Percentiles rank a stretch among this genome's conserved stretches.
phyloP scores from a whole-genome alignment of 106 monocot species.

The Cymbidium sinense region DNA sequence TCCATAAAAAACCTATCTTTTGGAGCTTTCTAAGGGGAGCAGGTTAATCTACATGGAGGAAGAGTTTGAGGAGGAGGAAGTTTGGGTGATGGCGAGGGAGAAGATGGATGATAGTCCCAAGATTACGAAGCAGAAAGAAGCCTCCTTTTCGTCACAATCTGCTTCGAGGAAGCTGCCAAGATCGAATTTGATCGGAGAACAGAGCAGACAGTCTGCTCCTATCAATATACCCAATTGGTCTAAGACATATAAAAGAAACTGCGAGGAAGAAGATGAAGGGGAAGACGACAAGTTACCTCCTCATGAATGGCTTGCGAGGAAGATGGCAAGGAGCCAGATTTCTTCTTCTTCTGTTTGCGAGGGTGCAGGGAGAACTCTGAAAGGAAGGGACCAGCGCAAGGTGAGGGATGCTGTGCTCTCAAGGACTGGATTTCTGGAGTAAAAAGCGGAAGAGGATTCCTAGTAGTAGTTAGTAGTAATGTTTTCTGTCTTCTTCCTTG shows the following conservation, averaged over 20 bases:
- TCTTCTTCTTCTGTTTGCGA: conserved; percentile 58
- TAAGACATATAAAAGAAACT: conserved; percentile 14
- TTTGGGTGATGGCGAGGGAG: background rate
- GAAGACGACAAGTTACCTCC: conserved; percentile 33
- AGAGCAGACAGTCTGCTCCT: conserved; percentile 11
- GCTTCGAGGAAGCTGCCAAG: background rate
- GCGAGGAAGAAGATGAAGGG: conserved; percentile 7
- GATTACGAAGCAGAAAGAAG: background rate
- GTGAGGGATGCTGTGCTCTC: conserved; percentile 57
- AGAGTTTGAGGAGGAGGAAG: conserved; percentile 9
- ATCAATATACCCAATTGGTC: conserved; percentile 37
- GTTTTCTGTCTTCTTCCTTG: too few relatives aligned
- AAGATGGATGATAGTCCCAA: background rate
- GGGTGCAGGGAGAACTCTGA: conserved; percentile 55
- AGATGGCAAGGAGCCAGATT: conserved; percentile 41
- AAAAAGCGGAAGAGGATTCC: background rate
- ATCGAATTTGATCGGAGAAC: background rate
- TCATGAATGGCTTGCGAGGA: conserved; percentile 51
- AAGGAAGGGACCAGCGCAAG: conserved; percentile 54
- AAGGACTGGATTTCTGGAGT: conserved; percentile 53
- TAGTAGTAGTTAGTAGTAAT: background rate
- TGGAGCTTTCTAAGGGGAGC: background rate
- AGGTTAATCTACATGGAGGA: background rate
- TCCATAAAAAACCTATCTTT: background rate
- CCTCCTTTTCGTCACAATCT: background rate